Base-by-base conservation (phyloP, 2,329 filamentous ascomycete genomes). In the Podosphaera fusca region DNA sequence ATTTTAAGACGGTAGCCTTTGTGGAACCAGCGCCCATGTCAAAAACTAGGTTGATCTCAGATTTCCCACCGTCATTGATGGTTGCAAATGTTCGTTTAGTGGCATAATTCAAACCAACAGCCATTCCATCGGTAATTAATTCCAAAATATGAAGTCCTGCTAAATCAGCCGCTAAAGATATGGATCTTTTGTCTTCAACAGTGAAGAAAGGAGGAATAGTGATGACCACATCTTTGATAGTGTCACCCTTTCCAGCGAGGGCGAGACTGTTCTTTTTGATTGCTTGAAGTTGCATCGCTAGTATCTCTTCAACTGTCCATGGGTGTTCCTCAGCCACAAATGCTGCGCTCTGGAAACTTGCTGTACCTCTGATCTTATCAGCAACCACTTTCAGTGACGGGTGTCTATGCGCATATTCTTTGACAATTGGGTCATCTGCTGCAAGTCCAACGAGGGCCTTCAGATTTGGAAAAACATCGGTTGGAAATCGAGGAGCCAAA, bases 21-120 rank as follows among this genome's bases (percentile, higher is more conserved):
- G 90, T 85, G 51, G 87, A 95, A 3, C 92, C 92, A 63, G 92
- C 89, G 63, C 92, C 92, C 89, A 98, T 96, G 68, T 98, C 92
- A 67, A 92, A 98, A 35, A 98, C 80, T 68, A 98, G 72, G 71
- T 98, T 87, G 64, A 89, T 80, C 70, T 98, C 92, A 0, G 92
- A 84, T 72, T 88, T 88, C 61, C 79, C 84, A 57, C 87, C 87
- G 56, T 92, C 82, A 57, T 80, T 85, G 59, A 92, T 75, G 64
- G 80, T 87, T 42, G 89, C 87, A 70, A 96, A 98, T 14, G 85
- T 87, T 65, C 92, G 81, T 65, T 80, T 85, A 34, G 88, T 95
- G 49, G 92, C 92, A 69, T 96, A 98, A 72, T 98, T 94, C 63
- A 98, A 72, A 33, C 88, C 92, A 58, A 98, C 90, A 36, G 92